A percentile compares a stretch with the other conserved stretches of the same genome.
Conservation (phyloP, 2,329 filamentous ascomycete species). For the Hymenoscyphus albidus region DNA sequence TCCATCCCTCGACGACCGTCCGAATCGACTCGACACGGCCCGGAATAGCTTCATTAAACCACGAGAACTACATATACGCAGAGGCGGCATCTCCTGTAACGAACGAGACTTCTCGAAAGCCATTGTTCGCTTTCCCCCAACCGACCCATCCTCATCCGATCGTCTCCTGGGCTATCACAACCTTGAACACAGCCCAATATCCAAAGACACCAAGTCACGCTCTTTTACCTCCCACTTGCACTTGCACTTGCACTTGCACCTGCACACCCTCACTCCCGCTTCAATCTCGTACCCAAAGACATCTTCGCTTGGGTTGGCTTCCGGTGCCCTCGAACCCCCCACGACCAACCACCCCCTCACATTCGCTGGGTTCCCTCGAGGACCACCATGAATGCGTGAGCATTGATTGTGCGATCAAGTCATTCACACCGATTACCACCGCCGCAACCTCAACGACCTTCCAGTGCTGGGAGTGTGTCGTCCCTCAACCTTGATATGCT, state of each 20-base stretch:
- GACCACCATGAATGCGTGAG: slow-evolving; percentile 31
- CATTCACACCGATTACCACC: slow-evolving; percentile 16
- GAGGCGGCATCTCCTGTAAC: background rate
- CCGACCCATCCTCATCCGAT: slow-evolving; percentile 6
- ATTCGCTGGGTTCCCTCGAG: slow-evolving; percentile 1
- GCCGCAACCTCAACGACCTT: slow-evolving; percentile 24
- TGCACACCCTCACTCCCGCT: background rate
- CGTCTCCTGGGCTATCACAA: slow-evolving; percentile 7
- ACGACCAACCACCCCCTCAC: background rate
- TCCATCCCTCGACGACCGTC: background rate
- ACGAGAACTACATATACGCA: background rate
- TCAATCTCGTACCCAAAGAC: background rate
- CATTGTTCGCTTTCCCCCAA: background rate
- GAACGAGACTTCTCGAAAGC: background rate
- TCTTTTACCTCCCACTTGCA: slow-evolving; percentile 1
- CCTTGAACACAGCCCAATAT: slow-evolving; percentile 4
- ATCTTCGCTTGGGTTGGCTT: background rate
- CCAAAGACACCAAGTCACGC: slow-evolving; percentile 4
- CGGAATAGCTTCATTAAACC: background rate
- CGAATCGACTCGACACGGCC: background rate
- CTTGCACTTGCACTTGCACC: background rate
- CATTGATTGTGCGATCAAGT: slow-evolving; percentile 26
- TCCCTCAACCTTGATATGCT: slow-evolving; percentile 30
- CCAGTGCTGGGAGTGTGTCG: slow-evolving; percentile 21
- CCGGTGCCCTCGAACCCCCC: slow-evolving; percentile 4